Evolutionary conservation across 2,329 filamentous ascomycete species (phyloP).

Genomic region (Aureobasidium uvarum): DNA sequence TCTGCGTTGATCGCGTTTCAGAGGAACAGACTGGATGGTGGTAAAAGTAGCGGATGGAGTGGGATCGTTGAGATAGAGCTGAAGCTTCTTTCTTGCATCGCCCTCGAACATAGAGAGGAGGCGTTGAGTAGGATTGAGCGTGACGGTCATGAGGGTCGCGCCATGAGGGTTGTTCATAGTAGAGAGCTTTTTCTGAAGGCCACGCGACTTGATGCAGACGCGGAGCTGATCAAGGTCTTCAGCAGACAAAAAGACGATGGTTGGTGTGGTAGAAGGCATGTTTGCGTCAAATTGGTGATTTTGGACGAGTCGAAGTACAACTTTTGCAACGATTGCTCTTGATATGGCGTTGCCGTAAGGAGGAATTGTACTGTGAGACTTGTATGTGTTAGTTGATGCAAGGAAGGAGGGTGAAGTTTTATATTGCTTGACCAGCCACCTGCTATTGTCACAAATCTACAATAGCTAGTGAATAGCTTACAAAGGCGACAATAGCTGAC

Average conservation of each 20-base stretch:
- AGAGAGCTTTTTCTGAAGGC: not conserved
- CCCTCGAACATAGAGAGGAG: conserved; percentile 1
- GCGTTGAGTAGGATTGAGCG: not conserved
- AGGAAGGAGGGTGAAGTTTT: not conserved
- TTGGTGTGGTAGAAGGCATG: not conserved
- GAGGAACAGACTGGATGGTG: not conserved
- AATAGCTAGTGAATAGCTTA: conserved; percentile 14
- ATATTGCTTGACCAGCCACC: not conserved
- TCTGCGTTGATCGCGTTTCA: conserved; percentile 3
- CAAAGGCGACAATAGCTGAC: not conserved
- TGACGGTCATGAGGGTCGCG: not conserved
- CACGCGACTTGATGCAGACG: not conserved
- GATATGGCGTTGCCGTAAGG: not conserved
- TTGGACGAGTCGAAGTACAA: not conserved
- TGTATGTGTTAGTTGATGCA: not conserved
- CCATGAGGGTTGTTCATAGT: not conserved
- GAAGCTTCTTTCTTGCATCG: not conserved
- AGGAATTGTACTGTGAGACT: not conserved
- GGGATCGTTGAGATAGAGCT: not conserved
- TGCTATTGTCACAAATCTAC: not conserved
- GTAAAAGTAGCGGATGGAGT: not conserved
- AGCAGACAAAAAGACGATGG: not conserved
- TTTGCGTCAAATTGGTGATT: not conserved
- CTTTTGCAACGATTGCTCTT: not conserved
- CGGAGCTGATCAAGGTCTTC: conserved; percentile 2